Conservation (phyloP, 192 early-diverging fungal genomes). For the Diversispora epigaea region DNA sequence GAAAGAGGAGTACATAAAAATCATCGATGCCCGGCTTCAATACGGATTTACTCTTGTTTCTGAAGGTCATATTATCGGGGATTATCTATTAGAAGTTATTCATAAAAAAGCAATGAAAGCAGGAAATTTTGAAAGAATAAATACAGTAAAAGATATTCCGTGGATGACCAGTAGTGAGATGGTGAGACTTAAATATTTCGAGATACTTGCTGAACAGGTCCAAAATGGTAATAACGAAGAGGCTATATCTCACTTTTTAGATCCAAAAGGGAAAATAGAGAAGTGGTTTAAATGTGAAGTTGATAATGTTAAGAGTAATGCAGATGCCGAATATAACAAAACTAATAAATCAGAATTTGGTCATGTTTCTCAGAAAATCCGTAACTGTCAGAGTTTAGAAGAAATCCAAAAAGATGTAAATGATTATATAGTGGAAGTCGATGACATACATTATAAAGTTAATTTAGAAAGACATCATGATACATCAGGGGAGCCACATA, state of each 20-base stretch:
- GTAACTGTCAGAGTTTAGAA: too few relatives aligned
- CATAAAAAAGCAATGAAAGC: conserved; percentile 22
- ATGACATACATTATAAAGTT: conserved; percentile 17
- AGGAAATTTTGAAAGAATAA: neutral
- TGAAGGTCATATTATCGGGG: conserved; percentile 15
- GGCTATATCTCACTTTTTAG: conserved; percentile 4
- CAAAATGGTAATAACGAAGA: neutral
- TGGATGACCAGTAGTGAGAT: neutral
- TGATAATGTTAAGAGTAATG: too few relatives aligned
- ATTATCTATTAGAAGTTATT: neutral
- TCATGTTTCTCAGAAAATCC: too few relatives aligned
- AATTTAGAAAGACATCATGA: neutral
- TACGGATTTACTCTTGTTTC: too few relatives aligned
- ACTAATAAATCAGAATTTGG: too few relatives aligned
- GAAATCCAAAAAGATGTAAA: too few relatives aligned
- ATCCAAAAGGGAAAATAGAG: too few relatives aligned
- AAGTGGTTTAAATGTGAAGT: too few relatives aligned
- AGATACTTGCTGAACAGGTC: conserved; percentile 16
- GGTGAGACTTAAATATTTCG: conserved; percentile 25
- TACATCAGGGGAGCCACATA: too few relatives aligned
- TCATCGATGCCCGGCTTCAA: too few relatives aligned
- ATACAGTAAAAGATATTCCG: neutral
- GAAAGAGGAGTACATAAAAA: conserved; percentile 18
- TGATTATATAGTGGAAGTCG: too few relatives aligned
- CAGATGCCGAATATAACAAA: too few relatives aligned